Conservation (phyloP, 306 rosid genomes). For the Herpetospermum pedunculosum region DNA sequence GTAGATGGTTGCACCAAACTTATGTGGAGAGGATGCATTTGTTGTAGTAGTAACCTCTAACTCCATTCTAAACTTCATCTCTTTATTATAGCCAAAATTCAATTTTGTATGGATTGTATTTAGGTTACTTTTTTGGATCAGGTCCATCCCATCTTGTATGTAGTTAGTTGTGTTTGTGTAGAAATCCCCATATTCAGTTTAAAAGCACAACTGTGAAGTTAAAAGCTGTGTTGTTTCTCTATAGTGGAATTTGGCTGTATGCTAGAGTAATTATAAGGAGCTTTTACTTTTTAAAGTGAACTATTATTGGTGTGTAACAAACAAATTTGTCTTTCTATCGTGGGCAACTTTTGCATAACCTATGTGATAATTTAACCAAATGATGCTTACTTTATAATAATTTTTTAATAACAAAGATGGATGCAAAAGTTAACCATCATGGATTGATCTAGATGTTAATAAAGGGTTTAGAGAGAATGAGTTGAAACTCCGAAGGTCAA, state of each 20-base stretch:
- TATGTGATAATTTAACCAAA: background rate
- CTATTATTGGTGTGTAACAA: background rate
- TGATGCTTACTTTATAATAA: too few species aligned
- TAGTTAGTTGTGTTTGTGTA: background rate
- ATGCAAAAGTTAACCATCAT: too few species aligned
- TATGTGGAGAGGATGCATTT: slow-evolving; percentile 90
- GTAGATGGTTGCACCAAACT: slow-evolving; percentile 65
- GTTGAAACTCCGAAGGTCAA: too few species aligned
- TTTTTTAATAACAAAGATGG: too few species aligned
- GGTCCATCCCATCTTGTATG: background rate
- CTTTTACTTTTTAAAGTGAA: background rate
- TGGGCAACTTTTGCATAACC: background rate
- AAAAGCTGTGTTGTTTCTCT: background rate
- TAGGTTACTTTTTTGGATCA: background rate
- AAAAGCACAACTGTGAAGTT: background rate
- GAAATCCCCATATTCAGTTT: background rate
- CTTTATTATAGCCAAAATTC: background rate
- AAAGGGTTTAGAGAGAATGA: too few species aligned
- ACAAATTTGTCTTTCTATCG: background rate
- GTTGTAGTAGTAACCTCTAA: slow-evolving; percentile 24
- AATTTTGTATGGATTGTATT: background rate
- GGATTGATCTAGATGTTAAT: too few species aligned
- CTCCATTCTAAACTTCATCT: background rate
- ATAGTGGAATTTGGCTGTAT: background rate
- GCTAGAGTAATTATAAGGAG: background rate